These are phyloP conservation scores for Rugonectria rugulosa DNA, from an alignment of 2,329 filamentous ascomycete species.

Conservation along the genomic window DNA sequence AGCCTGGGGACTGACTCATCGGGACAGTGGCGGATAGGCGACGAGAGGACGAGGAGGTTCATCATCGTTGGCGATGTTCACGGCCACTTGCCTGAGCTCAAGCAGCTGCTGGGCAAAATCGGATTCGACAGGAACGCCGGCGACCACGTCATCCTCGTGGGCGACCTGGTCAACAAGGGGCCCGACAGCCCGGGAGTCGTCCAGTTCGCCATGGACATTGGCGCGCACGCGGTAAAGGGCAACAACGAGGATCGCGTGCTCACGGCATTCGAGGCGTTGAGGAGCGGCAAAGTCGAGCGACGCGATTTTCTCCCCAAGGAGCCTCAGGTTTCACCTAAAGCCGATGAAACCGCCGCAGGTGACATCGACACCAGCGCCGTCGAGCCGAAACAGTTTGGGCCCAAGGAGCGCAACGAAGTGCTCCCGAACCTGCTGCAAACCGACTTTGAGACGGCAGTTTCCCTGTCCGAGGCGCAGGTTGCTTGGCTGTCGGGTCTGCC, in stretches of 20 bases:
- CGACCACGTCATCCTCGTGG: slow-evolving; percentile 77
- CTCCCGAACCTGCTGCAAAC: slow-evolving; percentile 20
- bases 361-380: neutral
- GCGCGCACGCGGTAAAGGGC: slow-evolving; percentile 80
- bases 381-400: neutral
- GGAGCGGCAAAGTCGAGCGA: neutral
- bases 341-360: neutral
- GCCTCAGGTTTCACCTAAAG: neutral
- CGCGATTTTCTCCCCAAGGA: neutral
- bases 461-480: slow-evolving; percentile 18
- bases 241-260: slow-evolving; percentile 89
- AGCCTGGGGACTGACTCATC: neutral
- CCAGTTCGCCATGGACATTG: slow-evolving; percentile 71
- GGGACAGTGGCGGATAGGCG: neutral
- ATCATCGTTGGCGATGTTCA: slow-evolving; percentile 91
- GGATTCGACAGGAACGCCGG: slow-evolving; percentile 57
- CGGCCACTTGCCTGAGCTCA: slow-evolving; percentile 74
- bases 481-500: slow-evolving; percentile 26
- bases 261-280: slow-evolving; percentile 46
- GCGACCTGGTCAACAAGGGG: slow-evolving; percentile 83
- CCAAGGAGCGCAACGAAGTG: neutral
- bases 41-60: slow-evolving; percentile 15
- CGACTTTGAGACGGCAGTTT: slow-evolving; percentile 27
- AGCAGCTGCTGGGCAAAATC: slow-evolving; percentile 69
- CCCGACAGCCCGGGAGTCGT: slow-evolving; percentile 81